These are phyloP conservation scores for Prunus mira DNA, from an alignment of 306 rosid genomes.

Conservation along the genomic window DNA sequence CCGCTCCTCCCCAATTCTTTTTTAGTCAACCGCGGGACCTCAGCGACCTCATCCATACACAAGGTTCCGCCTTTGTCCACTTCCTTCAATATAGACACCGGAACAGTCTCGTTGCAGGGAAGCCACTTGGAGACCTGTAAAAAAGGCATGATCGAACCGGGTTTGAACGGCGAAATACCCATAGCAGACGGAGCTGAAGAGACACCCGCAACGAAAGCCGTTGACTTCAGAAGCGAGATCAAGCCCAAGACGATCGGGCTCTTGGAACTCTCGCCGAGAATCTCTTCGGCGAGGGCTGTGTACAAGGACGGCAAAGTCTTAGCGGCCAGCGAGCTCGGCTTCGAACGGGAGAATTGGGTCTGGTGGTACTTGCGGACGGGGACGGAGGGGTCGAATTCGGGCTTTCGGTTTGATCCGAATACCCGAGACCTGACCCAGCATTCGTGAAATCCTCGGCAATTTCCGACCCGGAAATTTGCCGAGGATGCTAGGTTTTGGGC, in stretches of 20 bases:
- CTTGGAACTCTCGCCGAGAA: slow-evolving; percentile 41
- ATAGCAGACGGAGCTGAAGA: slow-evolving; percentile 36
- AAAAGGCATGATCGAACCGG: slow-evolving; percentile 59
- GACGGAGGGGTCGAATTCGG: slow-evolving; percentile 45
- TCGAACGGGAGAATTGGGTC: slow-evolving; percentile 25
- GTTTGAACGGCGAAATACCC: slow-evolving; percentile 58
- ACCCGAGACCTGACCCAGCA: slow-evolving; percentile 63
- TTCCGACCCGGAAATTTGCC: slow-evolving; percentile 49
- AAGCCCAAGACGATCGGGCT: slow-evolving; percentile 65
- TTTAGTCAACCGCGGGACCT: slow-evolving; percentile 4
- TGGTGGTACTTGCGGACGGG: slow-evolving; percentile 42
- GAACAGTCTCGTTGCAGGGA: slow-evolving; percentile 59
- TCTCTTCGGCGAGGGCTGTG: slow-evolving; percentile 54
- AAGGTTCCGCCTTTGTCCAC: slow-evolving; percentile 64
- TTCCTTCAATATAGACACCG: slow-evolving; percentile 32
- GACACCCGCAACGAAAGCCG: slow-evolving; percentile 40
- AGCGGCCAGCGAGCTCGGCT: slow-evolving; percentile 21
- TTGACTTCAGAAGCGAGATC: slow-evolving; percentile 78
- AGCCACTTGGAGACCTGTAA: slow-evolving; percentile 76
- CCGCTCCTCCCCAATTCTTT: slow-evolving; percentile 41
- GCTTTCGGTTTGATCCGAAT: slow-evolving; percentile 47
- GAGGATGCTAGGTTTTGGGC: slow-evolving; percentile 77
- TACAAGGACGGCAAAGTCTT: slow-evolving; percentile 33
- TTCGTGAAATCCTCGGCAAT: slow-evolving; percentile 58
- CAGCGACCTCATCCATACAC: slow-evolving; percentile 3